Evolutionary conservation across 2,329 filamentous ascomycete genomes (phyloP), one percentile per base, ranked within the genome.

Genomic region (Colletotrichum incanum): DNA sequence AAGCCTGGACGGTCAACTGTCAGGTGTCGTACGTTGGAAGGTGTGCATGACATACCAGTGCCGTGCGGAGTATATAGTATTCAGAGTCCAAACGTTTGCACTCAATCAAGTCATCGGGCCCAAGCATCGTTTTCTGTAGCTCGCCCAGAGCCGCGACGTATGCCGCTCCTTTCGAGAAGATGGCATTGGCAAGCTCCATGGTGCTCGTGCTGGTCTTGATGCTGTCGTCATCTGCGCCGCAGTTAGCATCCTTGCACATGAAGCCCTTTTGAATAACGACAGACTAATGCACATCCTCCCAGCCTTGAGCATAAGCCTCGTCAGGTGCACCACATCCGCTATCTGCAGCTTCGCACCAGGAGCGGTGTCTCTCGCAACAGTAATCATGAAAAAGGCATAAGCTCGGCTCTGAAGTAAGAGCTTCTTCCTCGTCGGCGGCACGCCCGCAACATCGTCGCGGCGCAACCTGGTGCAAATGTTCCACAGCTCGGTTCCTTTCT

Each of bases 371-470:
- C 88, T 83, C 69, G 88, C 89, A 54, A 88, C 83, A 54, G 92
- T 90, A 18, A 97, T 83, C 67, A 96, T 80, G 18, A 92, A 82
- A 76, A 94, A 94, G 0, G 93, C 88, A 75, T 95, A 84, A 2
- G 87, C 79, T 52, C 88, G 84, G 16, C 81, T 80, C 18, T 83
- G 78, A 8, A 83, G 74, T 2, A 88, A 75, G 37, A 86, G 75
- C 67, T 59, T 82, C 52, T 62, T 76, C 75, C 70, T 76, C 5
- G 72, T 71, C 0, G 78, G 74, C 5, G 76, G 67, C 1, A 69
- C 41, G 26, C 76, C 63, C 28, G 76, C 54, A 34, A 77, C 68
- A 73, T 80, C 77, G 62, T 84, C 78, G 9, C 83, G 80, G 47
- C 80, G 82, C 7, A 90, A 77, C 34, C 87, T 86, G 1, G 90